Base-by-base conservation (phyloP, 2,329 filamentous ascomycete genomes). In the Talaromyces marneffei region DNA sequence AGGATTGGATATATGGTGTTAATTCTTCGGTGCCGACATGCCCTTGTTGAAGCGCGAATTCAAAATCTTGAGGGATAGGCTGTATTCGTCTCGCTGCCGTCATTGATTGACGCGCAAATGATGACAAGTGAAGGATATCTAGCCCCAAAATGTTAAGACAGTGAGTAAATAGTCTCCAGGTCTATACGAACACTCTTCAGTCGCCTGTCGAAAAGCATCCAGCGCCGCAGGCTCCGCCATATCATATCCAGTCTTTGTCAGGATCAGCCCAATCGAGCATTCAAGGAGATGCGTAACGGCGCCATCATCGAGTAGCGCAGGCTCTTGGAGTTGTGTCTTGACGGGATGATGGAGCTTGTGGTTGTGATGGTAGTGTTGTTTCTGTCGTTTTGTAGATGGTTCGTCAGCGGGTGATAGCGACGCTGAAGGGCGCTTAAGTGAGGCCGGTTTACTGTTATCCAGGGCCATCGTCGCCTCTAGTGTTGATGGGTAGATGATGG, bases 1-100 rank as follows among this genome's bases (percentile, higher is more conserved):
- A 23, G 4, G 68, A 63, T 66, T 74, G 72, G 16, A 77, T 66
- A 52, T 74, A 68, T 31, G 72, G 69, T 23, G 65, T 65, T 37
- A 78, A 72, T 31, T 74, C 73, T 61, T 72, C 69, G 18, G 71
- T 65, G 20, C 67, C 65, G 37, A 77, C 48, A 16, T 62, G 66
- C 44, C 68, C 65, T 62, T 68, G 66, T 27, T 69, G 76, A 68
- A 70, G 74, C 68, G 69, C 75, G 39, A 80, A 74, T 61, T 83
- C 79, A 70, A 87, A 87, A 71, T 88, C 85, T 64, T 81, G 77
- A 0, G 85, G 80, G 23, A 85, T 80, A 1, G 84, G 82, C 50
- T 79, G 77, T 9, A 76, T 79, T 56, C 85, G 81, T 53, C 85
- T 80, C 56, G 78, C 78, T 48, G 79, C 78, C 42, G 78, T 72